A percentile compares a stretch with the other conserved stretches of the same genome.
Evolutionary conservation across 1,284 basidiomycete species (phyloP).

Genomic region (Phlebopus sp.): DNA sequence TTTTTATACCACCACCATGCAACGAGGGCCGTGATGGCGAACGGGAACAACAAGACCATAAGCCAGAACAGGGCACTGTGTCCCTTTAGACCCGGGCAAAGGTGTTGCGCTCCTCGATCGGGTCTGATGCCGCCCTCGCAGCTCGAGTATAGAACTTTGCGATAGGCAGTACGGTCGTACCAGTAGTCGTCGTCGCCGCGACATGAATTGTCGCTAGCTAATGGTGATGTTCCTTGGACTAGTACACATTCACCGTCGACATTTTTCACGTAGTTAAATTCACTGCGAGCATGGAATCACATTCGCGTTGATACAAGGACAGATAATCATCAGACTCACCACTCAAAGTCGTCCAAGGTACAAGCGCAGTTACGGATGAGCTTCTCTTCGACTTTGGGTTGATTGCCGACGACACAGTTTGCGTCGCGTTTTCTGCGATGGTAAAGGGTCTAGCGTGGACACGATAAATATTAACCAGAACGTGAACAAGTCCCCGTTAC

Average conservation of each 20-base stretch:
- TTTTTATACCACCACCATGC: constrained; percentile 79
- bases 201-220: constrained; percentile 63
- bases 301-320: not conserved
- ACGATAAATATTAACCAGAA: constrained; percentile 1
- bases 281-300: constrained; percentile 44
- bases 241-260: constrained; percentile 71
- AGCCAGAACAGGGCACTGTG: constrained; percentile 83
- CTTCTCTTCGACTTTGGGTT: constrained; percentile 48
- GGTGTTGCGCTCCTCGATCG: constrained; percentile 70
- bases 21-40: constrained; percentile 68
- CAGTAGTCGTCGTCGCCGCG: constrained; percentile 67
- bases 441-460: constrained; percentile 66
- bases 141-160: constrained; percentile 82
- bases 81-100: constrained; percentile 74
- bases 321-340: constrained; percentile 49
- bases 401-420: constrained; percentile 81
- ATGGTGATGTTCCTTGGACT: constrained; percentile 61
- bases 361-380: constrained; percentile 77
- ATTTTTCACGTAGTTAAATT: constrained; percentile 85
- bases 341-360: constrained; percentile 80
- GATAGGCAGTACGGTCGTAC: constrained; percentile 89
- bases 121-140: constrained; percentile 76
- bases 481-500: constrained; percentile 6
- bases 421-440: constrained; percentile 80
- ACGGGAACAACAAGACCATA: constrained; percentile 71